Base-by-base conservation (phyloP, 2,329 filamentous ascomycete genomes). In the Onygena corvina region DNA sequence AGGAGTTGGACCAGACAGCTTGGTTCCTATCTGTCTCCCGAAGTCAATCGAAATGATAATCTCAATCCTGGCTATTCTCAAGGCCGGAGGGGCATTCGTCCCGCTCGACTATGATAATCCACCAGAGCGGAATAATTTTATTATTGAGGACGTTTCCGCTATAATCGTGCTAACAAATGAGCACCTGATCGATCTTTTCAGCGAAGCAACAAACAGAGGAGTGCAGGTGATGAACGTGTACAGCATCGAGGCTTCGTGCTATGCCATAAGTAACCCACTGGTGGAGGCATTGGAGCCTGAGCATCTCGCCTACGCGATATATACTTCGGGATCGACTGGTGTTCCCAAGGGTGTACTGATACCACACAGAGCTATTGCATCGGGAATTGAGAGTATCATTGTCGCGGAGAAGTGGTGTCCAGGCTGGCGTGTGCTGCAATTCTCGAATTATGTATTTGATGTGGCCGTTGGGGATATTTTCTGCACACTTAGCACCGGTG, bases 401-500 rank as follows among this genome's bases (percentile, higher is more conserved):
- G 5, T 38, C 34, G n/a, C 34, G 40, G 16, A 21, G 27, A 45
- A 27, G 18, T 25, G 23, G 11, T 7, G 12, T 80, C 78, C 2
- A 70, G 81, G 2, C 76, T 82, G 8, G 72, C 30, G 30, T 2
- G 40, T 45, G 4, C 27, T 80, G 7, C 74, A 78, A 51, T 71
- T 76, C 49, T n/a, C 7, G 18, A 44, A 11, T 14, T 45, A 49
- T 16, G 44, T 27, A 3, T 50, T 50, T 21, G 48, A 50, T 33
- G 48, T 44, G 4, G 9, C 16, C 18, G 25, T 50, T 11, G 20
- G 6, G 1, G 48, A 50, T 8, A 44, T 50, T 21, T 16, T 44
- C 27, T n/a, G n/a, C 1, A 75, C 78, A 0, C 64, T 81, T 3
- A 64, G 71, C 0, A 64, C 73, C 25, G 79, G 79, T 6, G 78